Evolutionary conservation across 148 eudicot genomes (phyloP).

Genomic region (Chenopodium formosanum): DNA sequence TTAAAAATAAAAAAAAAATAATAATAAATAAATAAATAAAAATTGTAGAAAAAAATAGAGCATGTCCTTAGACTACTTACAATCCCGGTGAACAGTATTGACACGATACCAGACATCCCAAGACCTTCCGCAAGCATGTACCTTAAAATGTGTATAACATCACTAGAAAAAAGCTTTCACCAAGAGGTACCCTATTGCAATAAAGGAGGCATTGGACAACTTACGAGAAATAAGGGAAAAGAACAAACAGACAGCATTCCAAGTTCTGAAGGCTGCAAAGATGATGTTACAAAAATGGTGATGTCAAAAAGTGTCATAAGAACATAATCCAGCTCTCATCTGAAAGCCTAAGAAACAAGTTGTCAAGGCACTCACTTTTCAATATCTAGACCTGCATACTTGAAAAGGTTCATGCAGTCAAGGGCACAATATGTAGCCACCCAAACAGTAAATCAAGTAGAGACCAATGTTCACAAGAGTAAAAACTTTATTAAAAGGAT

Average conservation of each 20-base stretch:
- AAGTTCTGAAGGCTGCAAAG: slow-evolving; percentile 91
- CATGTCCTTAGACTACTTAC: slow-evolving; percentile 81
- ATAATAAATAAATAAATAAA: background rate
- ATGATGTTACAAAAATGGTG: slow-evolving; percentile 20
- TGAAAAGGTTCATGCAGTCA: slow-evolving; percentile 88
- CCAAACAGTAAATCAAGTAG: slow-evolving; percentile 13
- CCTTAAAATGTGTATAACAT: slow-evolving; percentile 35
- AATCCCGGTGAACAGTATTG: slow-evolving; percentile 97
- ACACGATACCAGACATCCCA: slow-evolving; percentile 99
- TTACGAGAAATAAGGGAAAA: slow-evolving; percentile 99
- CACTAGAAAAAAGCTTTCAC: slow-evolving; percentile 5
- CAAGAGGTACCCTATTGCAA: background rate
- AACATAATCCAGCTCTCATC: slow-evolving; percentile 22
- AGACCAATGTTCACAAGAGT: background rate
- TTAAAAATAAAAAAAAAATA: background rate
- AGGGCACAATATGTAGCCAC: slow-evolving; percentile 48
- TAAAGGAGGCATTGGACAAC: slow-evolving; percentile 21
- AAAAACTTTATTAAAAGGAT: slow-evolving; percentile 58
- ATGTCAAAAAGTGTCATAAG: slow-evolving; percentile 9
- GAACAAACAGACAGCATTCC: slow-evolving; percentile 98
- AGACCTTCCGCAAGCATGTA: slow-evolving; percentile 99
- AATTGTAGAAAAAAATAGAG: background rate
- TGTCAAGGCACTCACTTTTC: slow-evolving; percentile 65
- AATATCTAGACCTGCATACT: slow-evolving; percentile 98
- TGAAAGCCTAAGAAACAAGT: slow-evolving; percentile 4